Percentiles rank a stretch among this genome's conserved stretches.
Evolutionary conservation across 2,329 filamentous ascomycete genomes (phyloP).

Genomic region (Ciborinia camelliae): DNA sequence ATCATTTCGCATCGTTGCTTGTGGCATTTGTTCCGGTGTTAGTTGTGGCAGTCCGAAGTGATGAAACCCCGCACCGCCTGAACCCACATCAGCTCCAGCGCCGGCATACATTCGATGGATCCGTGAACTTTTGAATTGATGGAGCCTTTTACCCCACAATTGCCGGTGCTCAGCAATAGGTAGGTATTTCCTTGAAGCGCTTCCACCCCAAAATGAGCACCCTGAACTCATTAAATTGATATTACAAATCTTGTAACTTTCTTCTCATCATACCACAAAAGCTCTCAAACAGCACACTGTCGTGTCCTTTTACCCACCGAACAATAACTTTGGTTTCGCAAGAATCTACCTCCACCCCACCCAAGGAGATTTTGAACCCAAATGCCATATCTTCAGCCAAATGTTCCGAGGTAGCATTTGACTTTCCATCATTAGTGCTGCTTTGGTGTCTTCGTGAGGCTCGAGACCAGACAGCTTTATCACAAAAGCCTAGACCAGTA

Average conservation of each 20-base stretch:
- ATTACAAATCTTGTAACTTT: not conserved
- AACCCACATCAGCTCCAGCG: too few relatives aligned
- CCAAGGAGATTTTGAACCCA: slow-evolving; percentile 54
- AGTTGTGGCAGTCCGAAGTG: too few relatives aligned
- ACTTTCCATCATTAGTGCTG: slow-evolving; percentile 27
- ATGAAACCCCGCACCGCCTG: too few relatives aligned
- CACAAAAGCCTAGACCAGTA: slow-evolving; percentile 33
- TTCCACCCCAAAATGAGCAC: not conserved
- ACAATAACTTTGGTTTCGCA: slow-evolving; percentile 49
- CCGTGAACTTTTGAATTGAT: not conserved
- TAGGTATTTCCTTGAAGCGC: not conserved
- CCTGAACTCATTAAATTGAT: not conserved
- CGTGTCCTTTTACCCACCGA: slow-evolving; percentile 73
- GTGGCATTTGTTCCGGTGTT: too few relatives aligned
- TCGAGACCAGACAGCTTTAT: slow-evolving; percentile 38
- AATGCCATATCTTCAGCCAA: slow-evolving; percentile 42
- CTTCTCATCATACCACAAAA: slow-evolving; percentile 76
- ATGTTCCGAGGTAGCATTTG: slow-evolving; percentile 36
- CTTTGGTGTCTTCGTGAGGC: slow-evolving; percentile 40
- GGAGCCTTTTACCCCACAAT: not conserved
- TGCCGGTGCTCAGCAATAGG: too few relatives aligned
- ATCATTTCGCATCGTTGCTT: too few relatives aligned
- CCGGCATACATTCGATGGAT: not conserved
- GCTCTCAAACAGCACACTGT: slow-evolving; percentile 76
- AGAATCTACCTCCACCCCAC: slow-evolving; percentile 38